These are phyloP conservation scores for Citrus medica DNA, from an alignment of 345 rosid species.

Conservation along the genomic window DNA sequence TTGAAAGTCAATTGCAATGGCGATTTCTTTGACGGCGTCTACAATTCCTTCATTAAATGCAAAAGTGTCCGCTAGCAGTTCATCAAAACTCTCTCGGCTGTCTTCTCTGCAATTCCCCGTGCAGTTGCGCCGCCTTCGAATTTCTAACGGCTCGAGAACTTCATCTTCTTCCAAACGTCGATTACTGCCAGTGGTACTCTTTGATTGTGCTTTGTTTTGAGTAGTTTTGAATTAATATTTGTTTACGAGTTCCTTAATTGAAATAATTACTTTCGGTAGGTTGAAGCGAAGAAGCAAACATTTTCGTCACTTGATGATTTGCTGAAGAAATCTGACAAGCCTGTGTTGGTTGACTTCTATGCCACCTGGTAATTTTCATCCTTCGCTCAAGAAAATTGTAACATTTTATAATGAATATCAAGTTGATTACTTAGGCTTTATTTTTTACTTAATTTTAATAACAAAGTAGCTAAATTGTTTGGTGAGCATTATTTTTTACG, in stretches of 20 bases:
- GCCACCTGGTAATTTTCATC: slow-evolving; percentile 65
- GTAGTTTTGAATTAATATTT: too few species aligned
- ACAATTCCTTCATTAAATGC: slow-evolving; percentile 22
- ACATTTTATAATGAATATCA: too few species aligned
- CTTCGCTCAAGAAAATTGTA: neutral
- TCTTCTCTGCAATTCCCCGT: slow-evolving; percentile 32
- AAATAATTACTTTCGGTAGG: slow-evolving; percentile 22
- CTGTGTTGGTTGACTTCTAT: slow-evolving; percentile 81
- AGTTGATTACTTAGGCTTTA: too few species aligned
- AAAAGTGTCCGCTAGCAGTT: slow-evolving; percentile 1
- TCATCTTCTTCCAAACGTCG: slow-evolving; percentile 30
- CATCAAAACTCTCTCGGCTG: slow-evolving; percentile 23
- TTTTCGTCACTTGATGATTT: slow-evolving; percentile 69
- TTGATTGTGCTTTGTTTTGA: neutral
- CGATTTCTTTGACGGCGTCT: slow-evolving; percentile 45
- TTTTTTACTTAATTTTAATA: too few species aligned
- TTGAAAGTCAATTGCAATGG: slow-evolving; percentile 32
- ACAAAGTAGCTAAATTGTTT: too few species aligned
- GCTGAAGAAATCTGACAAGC: slow-evolving; percentile 63
- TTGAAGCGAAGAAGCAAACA: slow-evolving; percentile 75
- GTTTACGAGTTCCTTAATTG: neutral
- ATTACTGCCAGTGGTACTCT: slow-evolving; percentile 20
- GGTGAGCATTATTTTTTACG: too few species aligned
- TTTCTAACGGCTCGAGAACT: slow-evolving; percentile 14
- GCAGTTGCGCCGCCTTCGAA: slow-evolving; percentile 26